Percentiles rank a stretch among this genome's conserved stretches.
Evolutionary conservation across 179 eudicot genomes (phyloP).

Genomic region (Silene noctiflora): DNA sequence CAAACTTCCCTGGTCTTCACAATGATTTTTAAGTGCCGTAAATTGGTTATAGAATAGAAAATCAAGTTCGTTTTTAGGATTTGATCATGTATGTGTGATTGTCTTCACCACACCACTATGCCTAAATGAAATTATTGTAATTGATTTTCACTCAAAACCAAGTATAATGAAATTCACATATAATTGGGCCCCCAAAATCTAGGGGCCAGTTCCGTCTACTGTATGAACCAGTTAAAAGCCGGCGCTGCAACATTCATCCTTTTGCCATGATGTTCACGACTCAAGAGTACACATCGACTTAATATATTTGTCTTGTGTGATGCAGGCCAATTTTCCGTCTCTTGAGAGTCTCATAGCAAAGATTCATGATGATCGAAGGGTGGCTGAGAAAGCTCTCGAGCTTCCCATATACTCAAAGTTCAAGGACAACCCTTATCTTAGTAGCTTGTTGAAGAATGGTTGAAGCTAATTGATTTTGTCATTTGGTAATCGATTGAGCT

Average conservation of each 20-base stretch:
- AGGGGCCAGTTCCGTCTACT: too few species aligned
- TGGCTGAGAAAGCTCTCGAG: slow-evolving; percentile 77
- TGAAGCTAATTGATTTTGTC: not conserved
- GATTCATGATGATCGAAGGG: slow-evolving; percentile 67
- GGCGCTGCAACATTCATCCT: not conserved
- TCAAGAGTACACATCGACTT: too few species aligned
- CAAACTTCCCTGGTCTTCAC: not conserved
- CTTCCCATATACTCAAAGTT: slow-evolving; percentile 63
- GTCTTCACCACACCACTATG: too few species aligned
- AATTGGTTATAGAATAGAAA: too few species aligned
- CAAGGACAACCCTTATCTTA: slow-evolving; percentile 46
- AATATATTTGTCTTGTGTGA: not conserved
- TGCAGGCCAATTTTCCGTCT: slow-evolving; percentile 78
- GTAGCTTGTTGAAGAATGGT: slow-evolving; percentile 18
- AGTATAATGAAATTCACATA: too few species aligned
- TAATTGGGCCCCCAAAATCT: too few species aligned
- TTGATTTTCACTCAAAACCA: too few species aligned
- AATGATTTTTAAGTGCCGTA: too few species aligned
- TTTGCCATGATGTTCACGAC: not conserved
- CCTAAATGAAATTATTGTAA: too few species aligned
- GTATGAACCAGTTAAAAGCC: too few species aligned
- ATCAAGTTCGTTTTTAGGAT: too few species aligned
- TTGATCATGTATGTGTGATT: too few species aligned
- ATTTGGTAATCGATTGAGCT: not conserved
- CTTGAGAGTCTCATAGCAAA: slow-evolving; percentile 67